Conservation (phyloP, 1,139 yeast genomes). For the Wickerhamomyces sp. region DNA sequence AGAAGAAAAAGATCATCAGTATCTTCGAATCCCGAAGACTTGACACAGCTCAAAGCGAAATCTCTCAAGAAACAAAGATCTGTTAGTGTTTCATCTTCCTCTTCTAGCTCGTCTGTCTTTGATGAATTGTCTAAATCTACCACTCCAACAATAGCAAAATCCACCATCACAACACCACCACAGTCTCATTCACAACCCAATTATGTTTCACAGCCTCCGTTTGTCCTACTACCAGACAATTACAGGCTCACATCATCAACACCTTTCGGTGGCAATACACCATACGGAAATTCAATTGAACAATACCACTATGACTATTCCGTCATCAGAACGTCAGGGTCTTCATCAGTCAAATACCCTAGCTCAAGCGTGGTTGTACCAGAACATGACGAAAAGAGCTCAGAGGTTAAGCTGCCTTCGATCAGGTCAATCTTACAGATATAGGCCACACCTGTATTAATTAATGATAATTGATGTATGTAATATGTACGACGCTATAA, state of each 20-base stretch:
- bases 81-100: neutral
- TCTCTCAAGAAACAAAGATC: neutral
- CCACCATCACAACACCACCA: neutral
- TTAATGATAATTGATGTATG: too few species aligned
- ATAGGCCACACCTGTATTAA: too few species aligned
- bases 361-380: neutral
- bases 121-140: neutral
- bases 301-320: conserved; percentile 6
- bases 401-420: too few species aligned
- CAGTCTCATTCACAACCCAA: neutral
- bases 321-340: neutral
- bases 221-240: conserved; percentile 1
- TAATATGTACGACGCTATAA: too few species aligned
- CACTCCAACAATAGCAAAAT: neutral
- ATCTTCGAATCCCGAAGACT: neutral
- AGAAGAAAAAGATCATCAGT: conserved; percentile 13
- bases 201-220: neutral
- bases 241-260: neutral
- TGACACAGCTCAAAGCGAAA: neutral
- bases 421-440: neutral
- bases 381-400: too few species aligned
- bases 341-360: neutral
- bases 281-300: conserved; percentile 3
- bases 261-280: neutral
- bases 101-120: neutral